Evolutionary conservation across 106 monocot species (phyloP).

Genomic region (Iris macrosiphon): DNA sequence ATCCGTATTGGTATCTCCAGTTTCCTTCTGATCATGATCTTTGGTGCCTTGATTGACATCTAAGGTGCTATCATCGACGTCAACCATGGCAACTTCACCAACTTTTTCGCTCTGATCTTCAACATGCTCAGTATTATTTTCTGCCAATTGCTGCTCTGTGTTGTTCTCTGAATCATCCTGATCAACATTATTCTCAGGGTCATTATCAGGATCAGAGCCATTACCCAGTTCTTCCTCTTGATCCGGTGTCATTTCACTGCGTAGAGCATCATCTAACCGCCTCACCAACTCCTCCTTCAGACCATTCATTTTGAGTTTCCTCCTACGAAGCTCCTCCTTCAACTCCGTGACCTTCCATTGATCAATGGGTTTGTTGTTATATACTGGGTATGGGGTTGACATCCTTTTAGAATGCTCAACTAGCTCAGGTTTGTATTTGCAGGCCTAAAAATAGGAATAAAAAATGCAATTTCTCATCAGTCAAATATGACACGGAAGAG

Average conservation of each 20-base stretch:
- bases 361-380: conserved; percentile 71
- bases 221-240: conserved; percentile 12
- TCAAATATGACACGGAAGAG: no score
- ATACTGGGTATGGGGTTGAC: conserved; percentile 46
- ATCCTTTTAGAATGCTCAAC: conserved; percentile 16
- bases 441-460: no score
- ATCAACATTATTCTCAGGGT: background rate
- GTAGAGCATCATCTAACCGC: conserved; percentile 49
- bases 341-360: conserved; percentile 92
- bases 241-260: background rate
- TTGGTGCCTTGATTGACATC: conserved; percentile 8
- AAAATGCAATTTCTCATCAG: no score
- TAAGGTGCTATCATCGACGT: background rate
- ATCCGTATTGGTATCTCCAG: no score
- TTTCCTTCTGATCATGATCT: background rate
- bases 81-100: conserved; percentile 1
- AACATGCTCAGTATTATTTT: background rate
- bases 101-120: conserved; percentile 12
- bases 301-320: conserved; percentile 61
- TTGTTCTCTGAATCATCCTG: background rate
- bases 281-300: conserved; percentile 80
- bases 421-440: background rate
- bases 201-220: conserved; percentile 5
- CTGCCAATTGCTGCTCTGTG: no score
- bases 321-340: conserved; percentile 66